phyloP scores from a whole-genome alignment of 1,139 yeast genomes.

The Geotrichum klebahnii region DNA sequence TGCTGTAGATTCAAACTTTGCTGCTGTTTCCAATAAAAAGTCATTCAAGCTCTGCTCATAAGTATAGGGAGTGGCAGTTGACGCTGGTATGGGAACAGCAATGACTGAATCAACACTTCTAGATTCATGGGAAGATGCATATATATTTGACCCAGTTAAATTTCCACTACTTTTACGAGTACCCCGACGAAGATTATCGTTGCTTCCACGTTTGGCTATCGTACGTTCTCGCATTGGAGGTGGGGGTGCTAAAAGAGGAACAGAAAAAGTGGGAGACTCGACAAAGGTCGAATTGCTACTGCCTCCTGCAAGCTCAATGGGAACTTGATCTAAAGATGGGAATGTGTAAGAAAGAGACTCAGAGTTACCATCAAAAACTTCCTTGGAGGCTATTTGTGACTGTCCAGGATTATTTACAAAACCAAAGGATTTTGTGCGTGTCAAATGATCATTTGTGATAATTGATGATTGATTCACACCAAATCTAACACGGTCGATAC shows the following conservation, averaged over 20 bases:
- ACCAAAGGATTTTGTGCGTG: no score
- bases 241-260: conserved; percentile 12
- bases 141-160: not conserved
- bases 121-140: not conserved
- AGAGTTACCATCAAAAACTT: not conserved
- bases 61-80: conserved; percentile 1
- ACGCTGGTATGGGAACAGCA: conserved; percentile 12
- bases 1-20: conserved; percentile 9
- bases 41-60: conserved; percentile 11
- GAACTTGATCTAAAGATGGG: conserved; percentile 17
- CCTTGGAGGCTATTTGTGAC: no score
- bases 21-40: conserved; percentile 14
- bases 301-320: conserved; percentile 8
- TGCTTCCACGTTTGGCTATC: conserved; percentile 8
- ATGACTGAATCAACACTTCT: not conserved
- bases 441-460: no score
- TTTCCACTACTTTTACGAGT: not conserved
- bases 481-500: no score
- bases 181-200: conserved; percentile 1
- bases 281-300: not conserved
- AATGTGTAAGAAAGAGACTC: not conserved
- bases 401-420: no score
- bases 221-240: conserved; percentile 14
- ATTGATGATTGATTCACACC: no score
- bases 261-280: not conserved